A percentile compares a stretch with the other conserved stretches of the same genome.
Evolutionary conservation across 2,329 filamentous ascomycete species (phyloP).

Genomic region (Ascosphaera acerosa): DNA sequence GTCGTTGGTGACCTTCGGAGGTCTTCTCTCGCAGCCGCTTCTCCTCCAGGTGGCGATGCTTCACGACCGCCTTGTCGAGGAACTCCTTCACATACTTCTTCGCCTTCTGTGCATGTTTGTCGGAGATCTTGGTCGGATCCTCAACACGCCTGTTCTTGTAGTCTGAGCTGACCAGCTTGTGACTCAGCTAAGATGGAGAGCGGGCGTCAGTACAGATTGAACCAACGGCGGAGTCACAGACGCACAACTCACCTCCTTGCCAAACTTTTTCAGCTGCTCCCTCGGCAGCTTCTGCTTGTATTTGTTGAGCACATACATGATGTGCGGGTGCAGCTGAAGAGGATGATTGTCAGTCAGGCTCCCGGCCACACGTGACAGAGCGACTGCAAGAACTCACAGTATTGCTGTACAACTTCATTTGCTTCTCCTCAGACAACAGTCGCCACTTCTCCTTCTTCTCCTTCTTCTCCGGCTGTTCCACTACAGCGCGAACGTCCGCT

Average conservation of each 20-base stretch:
- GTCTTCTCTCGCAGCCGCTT: slow-evolving; percentile 28
- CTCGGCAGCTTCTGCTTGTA: slow-evolving; percentile 70
- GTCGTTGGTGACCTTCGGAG: too few species aligned
- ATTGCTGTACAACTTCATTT: slow-evolving; percentile 86
- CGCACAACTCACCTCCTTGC: slow-evolving; percentile 30
- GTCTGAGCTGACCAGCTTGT: slow-evolving; percentile 76
- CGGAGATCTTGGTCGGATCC: slow-evolving; percentile 50
- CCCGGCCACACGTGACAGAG: slow-evolving; percentile 1
- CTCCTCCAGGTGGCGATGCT: slow-evolving; percentile 44
- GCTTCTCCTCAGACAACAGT: slow-evolving; percentile 42
- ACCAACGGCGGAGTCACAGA: not conserved
- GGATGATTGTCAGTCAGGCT: not conserved
- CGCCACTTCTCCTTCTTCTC: slow-evolving; percentile 24
- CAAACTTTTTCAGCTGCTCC: slow-evolving; percentile 41
- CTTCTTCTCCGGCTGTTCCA: slow-evolving; percentile 22
- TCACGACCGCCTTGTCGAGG: slow-evolving; percentile 61
- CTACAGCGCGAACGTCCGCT: slow-evolving; percentile 28
- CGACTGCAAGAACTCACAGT: slow-evolving; percentile 37
- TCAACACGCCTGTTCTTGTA: slow-evolving; percentile 73
- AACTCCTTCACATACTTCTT: slow-evolving; percentile 66
- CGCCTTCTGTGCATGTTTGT: slow-evolving; percentile 58
- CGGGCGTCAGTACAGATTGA: not conserved
- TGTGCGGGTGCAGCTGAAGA: slow-evolving; percentile 51
- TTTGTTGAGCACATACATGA: slow-evolving; percentile 67
- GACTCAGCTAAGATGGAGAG: slow-evolving; percentile 30